phyloP scores from a whole-genome alignment of 2,329 filamentous ascomycete genomes.

The Claviceps sp. region DNA sequence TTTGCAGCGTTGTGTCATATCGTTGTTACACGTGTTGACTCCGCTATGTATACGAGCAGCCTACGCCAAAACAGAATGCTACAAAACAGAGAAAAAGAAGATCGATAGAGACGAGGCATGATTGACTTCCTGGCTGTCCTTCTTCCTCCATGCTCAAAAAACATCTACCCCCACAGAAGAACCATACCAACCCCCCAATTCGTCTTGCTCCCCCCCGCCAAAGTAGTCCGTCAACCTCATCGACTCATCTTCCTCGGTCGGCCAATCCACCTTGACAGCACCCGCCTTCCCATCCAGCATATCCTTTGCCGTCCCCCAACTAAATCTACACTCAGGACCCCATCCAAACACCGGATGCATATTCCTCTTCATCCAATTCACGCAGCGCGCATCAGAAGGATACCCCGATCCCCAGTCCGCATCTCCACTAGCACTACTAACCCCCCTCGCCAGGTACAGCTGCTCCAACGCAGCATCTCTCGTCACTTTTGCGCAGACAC shows the following conservation, averaged over 20 bases:
- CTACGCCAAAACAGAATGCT: no score
- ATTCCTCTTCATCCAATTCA: constrained; percentile 67
- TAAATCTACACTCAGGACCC: constrained; percentile 86
- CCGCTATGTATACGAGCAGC: background rate
- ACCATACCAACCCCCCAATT: constrained; percentile 75
- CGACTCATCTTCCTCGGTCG: constrained; percentile 55
- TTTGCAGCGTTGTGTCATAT: background rate
- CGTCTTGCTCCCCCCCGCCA: constrained; percentile 35
- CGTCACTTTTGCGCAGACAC: constrained; percentile 92
- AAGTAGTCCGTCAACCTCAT: constrained; percentile 70
- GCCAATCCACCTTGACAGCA: constrained; percentile 72
- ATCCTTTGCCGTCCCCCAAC: constrained; percentile 91
- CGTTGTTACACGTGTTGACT: background rate
- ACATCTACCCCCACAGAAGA: constrained; percentile 53
- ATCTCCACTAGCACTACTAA: constrained; percentile 11
- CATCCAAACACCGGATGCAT: constrained; percentile 94
- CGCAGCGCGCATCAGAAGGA: constrained; percentile 72
- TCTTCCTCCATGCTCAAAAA: constrained; percentile 34
- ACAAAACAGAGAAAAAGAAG: background rate
- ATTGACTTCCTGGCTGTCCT: no score
- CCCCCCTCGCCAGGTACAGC: constrained; percentile 43
- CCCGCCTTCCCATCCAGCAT: constrained; percentile 66
- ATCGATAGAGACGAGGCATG: background rate
- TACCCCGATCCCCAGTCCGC: constrained; percentile 83
- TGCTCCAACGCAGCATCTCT: constrained; percentile 79